Base-by-base conservation (phyloP, 2,329 filamentous ascomycete genomes). In the Aspergillus sergii region DNA sequence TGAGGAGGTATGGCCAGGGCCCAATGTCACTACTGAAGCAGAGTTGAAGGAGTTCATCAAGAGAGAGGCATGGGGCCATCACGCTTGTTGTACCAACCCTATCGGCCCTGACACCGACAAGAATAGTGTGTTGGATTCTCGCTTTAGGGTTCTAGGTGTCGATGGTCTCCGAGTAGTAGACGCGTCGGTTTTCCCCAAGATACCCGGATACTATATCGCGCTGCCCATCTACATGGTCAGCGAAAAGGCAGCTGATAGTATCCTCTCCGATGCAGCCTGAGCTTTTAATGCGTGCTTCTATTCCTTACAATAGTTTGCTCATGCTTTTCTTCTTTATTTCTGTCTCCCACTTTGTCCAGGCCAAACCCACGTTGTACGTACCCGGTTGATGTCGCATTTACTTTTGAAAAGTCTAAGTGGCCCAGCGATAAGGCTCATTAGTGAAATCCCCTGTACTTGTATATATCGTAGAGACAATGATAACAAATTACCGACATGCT, bases 241-340 rank as follows among this genome's bases (percentile, higher is more conserved):
- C 10, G 86, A 89, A 78, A 89, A 89, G 79, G 87, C 87, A 1
- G 84, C 85, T 0, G 85, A 88, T 70, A 82, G 82, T 4, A 87
- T 89, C 61, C 66, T 80, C 10, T n/a, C 50, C 36, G 30, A 54
- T 1, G 28, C 50, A 12, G n/a, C 50, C n/a, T 54, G 28, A 36
- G 11, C 4, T n/a, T 36, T 36, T 54, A 3, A 12, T 3, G 7
- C 21, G 28, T 34, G 9, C 4, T 53, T 4, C 14, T n/a, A 6
- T 28, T 30, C 16, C 30, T 16, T n/a, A 50, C 6, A 50, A 9
- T 30, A 8, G 8, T 28, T 16, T 50, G 19, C 14, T 26, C 4
- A 11, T 19, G 2, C 9, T 50, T 50, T 30, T 14, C 23, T 8
- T 50, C 8, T 7, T 50, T 19, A 30, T 16, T 50, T 28, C 14